These are phyloP conservation scores for Colletotrichum orchidophilum DNA, from an alignment of 2,329 filamentous ascomycete genomes.

Conservation along the genomic window DNA sequence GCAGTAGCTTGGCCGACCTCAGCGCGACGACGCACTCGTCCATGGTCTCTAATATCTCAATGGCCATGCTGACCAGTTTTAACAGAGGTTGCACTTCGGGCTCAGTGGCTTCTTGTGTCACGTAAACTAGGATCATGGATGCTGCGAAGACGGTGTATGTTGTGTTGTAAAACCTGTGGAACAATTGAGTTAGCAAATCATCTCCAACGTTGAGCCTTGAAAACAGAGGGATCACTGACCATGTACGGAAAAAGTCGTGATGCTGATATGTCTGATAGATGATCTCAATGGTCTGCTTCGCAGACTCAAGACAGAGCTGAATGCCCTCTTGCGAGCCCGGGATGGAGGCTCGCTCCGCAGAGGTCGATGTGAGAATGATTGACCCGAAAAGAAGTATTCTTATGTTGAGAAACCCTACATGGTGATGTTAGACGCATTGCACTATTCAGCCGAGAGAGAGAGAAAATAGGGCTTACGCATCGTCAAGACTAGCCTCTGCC, in stretches of 20 bases:
- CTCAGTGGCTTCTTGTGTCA: constrained; percentile 37
- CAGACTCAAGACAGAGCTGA: constrained; percentile 39
- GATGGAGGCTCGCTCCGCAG: constrained; percentile 33
- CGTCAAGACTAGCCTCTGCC: constrained; percentile 39
- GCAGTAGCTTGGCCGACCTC: constrained; percentile 39
- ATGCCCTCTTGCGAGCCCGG: constrained; percentile 35
- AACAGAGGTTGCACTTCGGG: constrained; percentile 34
- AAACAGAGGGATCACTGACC: constrained; percentile 26
- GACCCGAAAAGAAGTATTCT: constrained; percentile 41
- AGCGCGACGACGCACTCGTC: constrained; percentile 41
- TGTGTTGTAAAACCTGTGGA: constrained; percentile 42
- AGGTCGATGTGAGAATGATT: constrained; percentile 37
- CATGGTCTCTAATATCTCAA: constrained; percentile 39
- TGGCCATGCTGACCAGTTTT: constrained; percentile 37
- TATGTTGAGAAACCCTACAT: constrained; percentile 39
- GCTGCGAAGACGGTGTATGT: constrained; percentile 43
- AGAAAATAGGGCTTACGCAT: constrained; percentile 32
- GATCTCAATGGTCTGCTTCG: constrained; percentile 41
- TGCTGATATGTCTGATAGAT: constrained; percentile 42
- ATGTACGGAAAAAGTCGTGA: constrained; percentile 42
- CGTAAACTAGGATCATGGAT: constrained; percentile 41
- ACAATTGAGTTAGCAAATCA: not conserved
- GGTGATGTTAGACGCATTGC: not conserved
- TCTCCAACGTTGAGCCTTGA: rapidly evolving
- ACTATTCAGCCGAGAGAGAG: not conserved